phyloP scores from a whole-genome alignment of 768 basidiomycete genomes.

The Russula ochroleuca region DNA sequence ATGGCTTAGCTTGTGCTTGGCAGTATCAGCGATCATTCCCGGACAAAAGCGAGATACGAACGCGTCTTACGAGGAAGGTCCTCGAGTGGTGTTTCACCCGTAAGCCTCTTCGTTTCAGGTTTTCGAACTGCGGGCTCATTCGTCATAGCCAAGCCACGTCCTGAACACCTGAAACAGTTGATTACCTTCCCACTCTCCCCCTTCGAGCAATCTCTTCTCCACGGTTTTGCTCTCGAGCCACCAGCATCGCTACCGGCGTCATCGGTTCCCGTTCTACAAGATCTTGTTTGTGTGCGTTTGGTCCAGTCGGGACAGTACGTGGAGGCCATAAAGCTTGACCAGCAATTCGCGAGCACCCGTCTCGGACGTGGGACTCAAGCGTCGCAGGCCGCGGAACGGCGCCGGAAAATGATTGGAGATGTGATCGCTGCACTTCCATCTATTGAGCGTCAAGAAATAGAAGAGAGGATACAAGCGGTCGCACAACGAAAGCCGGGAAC shows the following conservation, averaged over 20 bases:
- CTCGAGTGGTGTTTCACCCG: slow-evolving; percentile 66
- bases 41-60: slow-evolving; percentile 51
- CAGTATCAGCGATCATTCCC: slow-evolving; percentile 65
- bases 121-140: background rate
- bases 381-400: slow-evolving; percentile 43
- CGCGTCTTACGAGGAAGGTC: slow-evolving; percentile 53
- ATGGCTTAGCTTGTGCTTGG: slow-evolving; percentile 69
- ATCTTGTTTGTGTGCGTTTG: slow-evolving; percentile 74
- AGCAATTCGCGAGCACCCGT: slow-evolving; percentile 42
- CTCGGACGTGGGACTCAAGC: slow-evolving; percentile 36
- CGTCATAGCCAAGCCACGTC: slow-evolving; percentile 33
- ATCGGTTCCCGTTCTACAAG: slow-evolving; percentile 59
- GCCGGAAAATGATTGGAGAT: slow-evolving; percentile 67
- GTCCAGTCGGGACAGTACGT: slow-evolving; percentile 66
- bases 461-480: slow-evolving; percentile 44
- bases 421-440: slow-evolving; percentile 58
- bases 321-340: slow-evolving; percentile 74
- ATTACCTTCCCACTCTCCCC: slow-evolving; percentile 60
- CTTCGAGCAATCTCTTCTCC: slow-evolving; percentile 58
- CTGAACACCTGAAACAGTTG: slow-evolving; percentile 54
- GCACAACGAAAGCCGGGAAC: slow-evolving; percentile 5
- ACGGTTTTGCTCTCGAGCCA: slow-evolving; percentile 54
- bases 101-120: slow-evolving; percentile 39
- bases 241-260: slow-evolving; percentile 44
- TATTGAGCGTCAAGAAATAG: slow-evolving; percentile 59